phyloP scores from a whole-genome alignment of 176 grass and related monocot species.

The Carex myosuroides region DNA sequence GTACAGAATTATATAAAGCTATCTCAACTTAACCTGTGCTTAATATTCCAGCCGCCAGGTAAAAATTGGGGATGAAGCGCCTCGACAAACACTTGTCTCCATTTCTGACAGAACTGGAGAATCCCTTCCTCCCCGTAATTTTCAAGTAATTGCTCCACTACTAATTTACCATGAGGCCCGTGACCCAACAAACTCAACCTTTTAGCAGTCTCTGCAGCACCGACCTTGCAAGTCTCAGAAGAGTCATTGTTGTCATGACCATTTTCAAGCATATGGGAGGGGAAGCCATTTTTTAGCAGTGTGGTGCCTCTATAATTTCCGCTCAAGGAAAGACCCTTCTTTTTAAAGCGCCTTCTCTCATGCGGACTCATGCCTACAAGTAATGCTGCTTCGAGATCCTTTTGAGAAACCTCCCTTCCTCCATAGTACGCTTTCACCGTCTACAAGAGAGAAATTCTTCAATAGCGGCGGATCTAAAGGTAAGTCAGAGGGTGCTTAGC shows the following conservation, averaged over 20 bases:
- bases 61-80: slow-evolving; percentile 62
- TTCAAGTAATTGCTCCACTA: slow-evolving; percentile 60
- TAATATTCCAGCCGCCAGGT: slow-evolving; percentile 83
- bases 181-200: slow-evolving; percentile 74
- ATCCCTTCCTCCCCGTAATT: slow-evolving; percentile 59
- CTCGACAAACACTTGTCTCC: slow-evolving; percentile 88
- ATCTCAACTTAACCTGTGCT: slow-evolving; percentile 52
- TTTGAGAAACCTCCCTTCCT: slow-evolving; percentile 55
- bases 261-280: slow-evolving; percentile 19
- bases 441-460: slow-evolving; percentile 27
- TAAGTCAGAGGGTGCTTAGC: too few species aligned
- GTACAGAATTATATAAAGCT: neutral
- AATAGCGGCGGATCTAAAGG: neutral
- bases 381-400: slow-evolving; percentile 81
- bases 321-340: slow-evolving; percentile 58
- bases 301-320: slow-evolving; percentile 30
- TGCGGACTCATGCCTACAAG: slow-evolving; percentile 79
- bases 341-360: slow-evolving; percentile 63
- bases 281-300: slow-evolving; percentile 35
- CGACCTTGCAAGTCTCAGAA: slow-evolving; percentile 25
- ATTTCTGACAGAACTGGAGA: slow-evolving; percentile 67
- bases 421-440: slow-evolving; percentile 80
- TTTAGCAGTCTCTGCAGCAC: slow-evolving; percentile 37
- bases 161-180: slow-evolving; percentile 80
- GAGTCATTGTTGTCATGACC: slow-evolving; percentile 16